Conservation (phyloP, 345 rosid species). For the Moringa oleifera region DNA sequence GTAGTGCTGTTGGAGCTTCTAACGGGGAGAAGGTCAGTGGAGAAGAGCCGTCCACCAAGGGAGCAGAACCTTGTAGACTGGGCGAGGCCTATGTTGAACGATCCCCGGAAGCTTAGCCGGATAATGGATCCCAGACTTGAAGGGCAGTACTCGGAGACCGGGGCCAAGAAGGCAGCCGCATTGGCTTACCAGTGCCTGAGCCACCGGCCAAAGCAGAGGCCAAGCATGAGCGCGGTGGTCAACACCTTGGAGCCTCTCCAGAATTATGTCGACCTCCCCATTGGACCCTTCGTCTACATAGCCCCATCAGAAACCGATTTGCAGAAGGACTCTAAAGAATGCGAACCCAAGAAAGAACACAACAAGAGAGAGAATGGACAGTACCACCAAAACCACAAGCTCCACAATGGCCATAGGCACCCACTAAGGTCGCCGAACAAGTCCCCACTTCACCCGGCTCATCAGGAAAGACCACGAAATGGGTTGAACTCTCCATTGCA, state of each 20-base stretch:
- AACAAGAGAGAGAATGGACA: conserved; percentile 30
- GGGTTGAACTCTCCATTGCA: conserved; percentile 39
- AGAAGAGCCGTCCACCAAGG: conserved; percentile 47
- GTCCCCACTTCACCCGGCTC: conserved; percentile 25
- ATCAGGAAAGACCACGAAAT: conserved; percentile 18
- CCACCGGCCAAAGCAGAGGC: conserved; percentile 73
- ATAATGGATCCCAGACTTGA: conserved; percentile 89
- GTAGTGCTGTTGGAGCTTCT: conserved; percentile 60
- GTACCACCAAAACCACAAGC: conserved; percentile 16
- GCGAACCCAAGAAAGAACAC: conserved; percentile 22
- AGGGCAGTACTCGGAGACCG: conserved; percentile 80
- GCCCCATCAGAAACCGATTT: conserved; percentile 28
- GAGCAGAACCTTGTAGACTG: conserved; percentile 64
- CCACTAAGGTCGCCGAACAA: conserved; percentile 24
- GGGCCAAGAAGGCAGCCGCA: conserved; percentile 71
- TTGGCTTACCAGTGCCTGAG: conserved; percentile 80
- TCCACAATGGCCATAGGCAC: conserved; percentile 14
- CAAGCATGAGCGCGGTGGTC: conserved; percentile 60
- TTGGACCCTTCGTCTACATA: conserved; percentile 59
- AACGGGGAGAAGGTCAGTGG: conserved; percentile 56
- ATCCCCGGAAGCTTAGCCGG: conserved; percentile 53
- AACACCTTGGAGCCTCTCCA: conserved; percentile 52
- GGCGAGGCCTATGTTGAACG: conserved; percentile 67
- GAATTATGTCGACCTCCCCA: conserved; percentile 45
- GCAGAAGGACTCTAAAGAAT: conserved; percentile 18